These are phyloP conservation scores for Turritis glabra DNA, from an alignment of 345 rosid species.

Conservation along the genomic window DNA sequence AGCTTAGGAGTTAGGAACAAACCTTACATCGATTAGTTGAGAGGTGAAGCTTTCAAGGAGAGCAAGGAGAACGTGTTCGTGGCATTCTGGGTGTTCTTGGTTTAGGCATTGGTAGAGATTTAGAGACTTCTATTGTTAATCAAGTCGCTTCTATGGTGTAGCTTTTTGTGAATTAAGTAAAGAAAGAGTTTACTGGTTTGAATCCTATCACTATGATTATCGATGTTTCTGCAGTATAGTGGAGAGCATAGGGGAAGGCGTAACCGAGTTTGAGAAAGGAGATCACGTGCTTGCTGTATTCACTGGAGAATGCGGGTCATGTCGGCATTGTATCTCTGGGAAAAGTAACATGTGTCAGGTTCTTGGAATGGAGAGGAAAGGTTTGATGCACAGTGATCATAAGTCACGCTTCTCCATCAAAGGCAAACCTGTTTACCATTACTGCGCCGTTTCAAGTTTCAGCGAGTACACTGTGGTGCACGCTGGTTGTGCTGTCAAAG, in stretches of 20 bases:
- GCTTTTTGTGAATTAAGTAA: background rate
- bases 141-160: background rate
- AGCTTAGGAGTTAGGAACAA: background rate
- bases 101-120: background rate
- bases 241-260: constrained; percentile 79
- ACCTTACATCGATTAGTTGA: background rate
- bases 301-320: constrained; percentile 77
- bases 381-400: constrained; percentile 86
- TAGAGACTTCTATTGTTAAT: background rate
- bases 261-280: constrained; percentile 77
- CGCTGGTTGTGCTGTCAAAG: constrained; percentile 92
- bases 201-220: background rate
- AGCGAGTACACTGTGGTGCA: constrained; percentile 92
- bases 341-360: constrained; percentile 85
- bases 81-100: background rate
- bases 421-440: constrained; percentile 82
- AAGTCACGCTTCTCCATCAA: constrained; percentile 68
- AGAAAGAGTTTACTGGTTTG: background rate
- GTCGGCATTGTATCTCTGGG: constrained; percentile 71
- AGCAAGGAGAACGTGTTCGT: background rate
- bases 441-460: constrained; percentile 93
- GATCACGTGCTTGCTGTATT: constrained; percentile 86
- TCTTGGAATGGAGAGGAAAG: constrained; percentile 83
- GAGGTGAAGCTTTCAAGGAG: background rate
- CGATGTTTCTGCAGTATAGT: constrained; percentile 62